Evolutionary conservation across 805 yeast genomes (phyloP).

Genomic region (Kregervanrija delftensis): DNA sequence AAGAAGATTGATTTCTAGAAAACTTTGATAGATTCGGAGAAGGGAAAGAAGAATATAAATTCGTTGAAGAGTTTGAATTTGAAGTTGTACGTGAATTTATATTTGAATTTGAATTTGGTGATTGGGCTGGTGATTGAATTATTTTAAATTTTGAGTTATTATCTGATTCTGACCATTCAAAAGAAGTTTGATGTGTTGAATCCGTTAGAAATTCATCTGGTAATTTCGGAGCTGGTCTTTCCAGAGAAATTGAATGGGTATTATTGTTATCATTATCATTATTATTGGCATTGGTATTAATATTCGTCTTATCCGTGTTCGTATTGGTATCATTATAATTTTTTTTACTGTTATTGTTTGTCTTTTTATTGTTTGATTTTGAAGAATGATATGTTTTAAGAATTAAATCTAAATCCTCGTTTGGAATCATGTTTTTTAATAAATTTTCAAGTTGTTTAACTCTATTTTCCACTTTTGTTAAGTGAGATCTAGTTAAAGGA

Average conservation of each 20-base stretch:
- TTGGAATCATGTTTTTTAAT: constrained; percentile 36
- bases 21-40: not conserved
- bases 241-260: not conserved
- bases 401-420: constrained; percentile 13
- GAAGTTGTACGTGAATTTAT: constrained; percentile 3
- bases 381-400: constrained; percentile 10
- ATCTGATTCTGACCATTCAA: constrained; percentile 13
- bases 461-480: constrained; percentile 66
- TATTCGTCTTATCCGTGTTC: constrained; percentile 1
- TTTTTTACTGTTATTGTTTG: constrained; percentile 2
- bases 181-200: constrained; percentile 8
- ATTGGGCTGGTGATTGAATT: too few relatives aligned
- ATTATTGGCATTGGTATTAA: constrained; percentile 1
- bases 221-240: constrained; percentile 5
- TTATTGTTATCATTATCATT: not conserved
- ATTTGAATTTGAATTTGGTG: not conserved
- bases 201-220: constrained; percentile 11
- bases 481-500: constrained; percentile 74
- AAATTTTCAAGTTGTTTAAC: constrained; percentile 41
- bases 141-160: not conserved
- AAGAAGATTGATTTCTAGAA: constrained; percentile 1
- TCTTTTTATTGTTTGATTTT: constrained; percentile 1
- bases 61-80: not conserved
- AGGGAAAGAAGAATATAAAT: not conserved
- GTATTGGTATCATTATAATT: constrained; percentile 1